Evolutionary conservation across 1,284 basidiomycete species (phyloP), one percentile per base, ranked within the genome.

Genomic region (Ceratobasidium sp.): DNA sequence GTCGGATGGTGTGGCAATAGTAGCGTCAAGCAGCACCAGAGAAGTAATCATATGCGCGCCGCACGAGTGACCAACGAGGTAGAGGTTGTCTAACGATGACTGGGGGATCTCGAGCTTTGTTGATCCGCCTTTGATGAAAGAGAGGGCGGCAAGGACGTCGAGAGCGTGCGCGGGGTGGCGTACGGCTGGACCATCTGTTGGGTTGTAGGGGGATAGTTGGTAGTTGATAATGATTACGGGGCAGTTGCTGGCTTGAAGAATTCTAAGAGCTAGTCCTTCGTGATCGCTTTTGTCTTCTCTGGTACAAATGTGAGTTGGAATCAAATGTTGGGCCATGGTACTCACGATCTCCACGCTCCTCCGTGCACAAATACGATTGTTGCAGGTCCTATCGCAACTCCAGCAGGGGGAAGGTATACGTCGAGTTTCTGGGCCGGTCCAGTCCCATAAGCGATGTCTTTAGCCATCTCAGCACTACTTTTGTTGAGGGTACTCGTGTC

Each of bases 291-390:
- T 95, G 84, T 93, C 91, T 79, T 91, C 92, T 65, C 92, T 93
- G 81, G 8, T 11, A 52, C 40, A 15, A 71, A 19, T 25, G 44
- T 64, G 22, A 73, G 57, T 73, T 9, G 9, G 17, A 51, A 17
- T 29, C 46, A 13, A 57, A n/a, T 15, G n/a, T 57, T 61, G n/a
- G 56, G 46, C 76, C 56, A 49, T 43, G 62, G 32, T 29, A 82
- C 90, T 86, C 81, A 92, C 92, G 89, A 83, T 80, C 89, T 85
- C 93, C 93, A 95, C 46, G 93, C 93, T 52, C 93, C 93, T 46
- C 93, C 93, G 80, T 94, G 93, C 19, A 94, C 84, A 80, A 92
- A 93, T 77, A 88, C 88, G 46, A 85, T 52, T n/a, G 59, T 64
- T 46, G 49, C 70, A 3, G 44, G 40, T 52, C 59, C 70, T 13